Conservation (phyloP, 208 protist genomes). For the Leptomonas seymouri region DNA sequence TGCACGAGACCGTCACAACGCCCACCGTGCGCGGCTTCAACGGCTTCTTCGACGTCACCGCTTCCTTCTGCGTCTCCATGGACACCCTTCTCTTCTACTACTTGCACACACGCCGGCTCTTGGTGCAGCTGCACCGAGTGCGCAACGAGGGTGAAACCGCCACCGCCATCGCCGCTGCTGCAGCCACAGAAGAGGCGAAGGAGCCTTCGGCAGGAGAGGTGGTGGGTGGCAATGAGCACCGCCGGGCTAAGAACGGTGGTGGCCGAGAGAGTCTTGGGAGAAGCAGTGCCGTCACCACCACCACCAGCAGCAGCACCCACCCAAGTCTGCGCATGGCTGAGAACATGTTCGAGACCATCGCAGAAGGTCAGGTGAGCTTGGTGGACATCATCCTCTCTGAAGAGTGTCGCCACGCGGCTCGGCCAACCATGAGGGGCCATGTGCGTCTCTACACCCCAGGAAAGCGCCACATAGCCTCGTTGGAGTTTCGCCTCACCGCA, state of each 20-base stretch:
- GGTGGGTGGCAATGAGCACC: background rate
- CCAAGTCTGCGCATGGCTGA: constrained; percentile 47
- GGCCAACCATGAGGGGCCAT: constrained; percentile 78
- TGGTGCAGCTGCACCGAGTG: constrained; percentile 89
- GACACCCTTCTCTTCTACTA: constrained; percentile 89
- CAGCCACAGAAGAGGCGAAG: background rate
- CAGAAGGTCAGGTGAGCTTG: constrained; percentile 74
- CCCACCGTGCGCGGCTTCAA: constrained; percentile 82
- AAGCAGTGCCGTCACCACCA: constrained; percentile 14
- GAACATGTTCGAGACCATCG: constrained; percentile 79
- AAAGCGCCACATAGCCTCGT: constrained; percentile 76
- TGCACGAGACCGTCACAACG: constrained; percentile 90
- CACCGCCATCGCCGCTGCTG: constrained; percentile 18
- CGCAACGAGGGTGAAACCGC: constrained; percentile 68
- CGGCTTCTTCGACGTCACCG: constrained; percentile 89
- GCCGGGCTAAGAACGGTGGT: background rate
- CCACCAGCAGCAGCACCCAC: constrained; percentile 19
- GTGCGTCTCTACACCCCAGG: constrained; percentile 53
- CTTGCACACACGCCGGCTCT: constrained; percentile 75
- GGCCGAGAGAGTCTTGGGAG: background rate
- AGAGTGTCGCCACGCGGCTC: constrained; percentile 35
- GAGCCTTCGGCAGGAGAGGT: background rate
- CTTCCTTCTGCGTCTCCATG: constrained; percentile 87
- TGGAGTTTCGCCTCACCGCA: constrained; percentile 84
- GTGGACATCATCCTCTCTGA: constrained; percentile 59